A percentile compares a stretch with the other conserved stretches of the same genome.
Conservation (phyloP, 2,329 filamentous ascomycete genomes). For the Xylaria sp. region DNA sequence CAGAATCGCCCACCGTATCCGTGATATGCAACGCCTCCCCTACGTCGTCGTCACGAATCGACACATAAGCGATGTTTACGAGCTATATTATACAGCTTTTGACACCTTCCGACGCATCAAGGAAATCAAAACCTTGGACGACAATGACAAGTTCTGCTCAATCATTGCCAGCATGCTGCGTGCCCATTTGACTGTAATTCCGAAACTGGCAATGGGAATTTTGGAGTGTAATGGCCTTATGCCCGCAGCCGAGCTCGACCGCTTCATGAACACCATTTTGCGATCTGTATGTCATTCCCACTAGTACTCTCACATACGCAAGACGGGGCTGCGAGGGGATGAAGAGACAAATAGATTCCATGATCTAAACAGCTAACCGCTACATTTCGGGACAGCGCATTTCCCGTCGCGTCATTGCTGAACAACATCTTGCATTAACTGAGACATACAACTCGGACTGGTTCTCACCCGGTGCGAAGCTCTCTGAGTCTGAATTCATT, state of each 20-base stretch:
- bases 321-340: background rate
- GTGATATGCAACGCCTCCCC: constrained; percentile 95
- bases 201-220: constrained; percentile 92
- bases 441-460: constrained; percentile 92
- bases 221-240: constrained; percentile 89
- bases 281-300: constrained; percentile 74
- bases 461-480: constrained; percentile 84
- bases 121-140: constrained; percentile 85
- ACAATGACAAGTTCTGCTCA: constrained; percentile 89
- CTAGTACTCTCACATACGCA: background rate
- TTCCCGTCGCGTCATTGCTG: constrained; percentile 93
- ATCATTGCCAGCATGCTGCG: constrained; percentile 82
- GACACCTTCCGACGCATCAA: constrained; percentile 86
- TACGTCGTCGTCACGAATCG: constrained; percentile 97
- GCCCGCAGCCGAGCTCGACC: constrained; percentile 82
- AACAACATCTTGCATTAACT: constrained; percentile 94
- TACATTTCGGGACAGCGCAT: constrained; percentile 73
- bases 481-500: constrained; percentile 83
- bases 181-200: constrained; percentile 92
- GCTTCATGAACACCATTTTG: constrained; percentile 94
- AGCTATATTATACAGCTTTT: constrained; percentile 97
- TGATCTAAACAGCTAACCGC: constrained; percentile 14
- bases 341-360: background rate
- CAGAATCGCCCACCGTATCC: constrained; percentile 90
- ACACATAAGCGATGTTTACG: constrained; percentile 94